Base-by-base conservation (phyloP, 2,329 filamentous ascomycete species). In the Aureobasidium sp. region DNA sequence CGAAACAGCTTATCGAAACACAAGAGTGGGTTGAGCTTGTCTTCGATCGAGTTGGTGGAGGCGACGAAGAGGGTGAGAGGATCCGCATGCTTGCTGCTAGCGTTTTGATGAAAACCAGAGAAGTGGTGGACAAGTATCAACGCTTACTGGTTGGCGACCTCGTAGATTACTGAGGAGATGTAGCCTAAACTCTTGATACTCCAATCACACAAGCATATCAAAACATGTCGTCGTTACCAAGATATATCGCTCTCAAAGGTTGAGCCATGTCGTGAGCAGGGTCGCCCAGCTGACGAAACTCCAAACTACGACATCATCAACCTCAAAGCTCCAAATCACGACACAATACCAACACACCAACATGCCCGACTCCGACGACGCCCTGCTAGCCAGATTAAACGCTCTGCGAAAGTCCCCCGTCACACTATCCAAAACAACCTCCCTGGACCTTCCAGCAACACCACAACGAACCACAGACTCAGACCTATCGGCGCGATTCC, bases 51-150 rank as follows among this genome's bases (percentile, higher is more conserved):
- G 66, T 67, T 12, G 69, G 70, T 29, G 67, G 67, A 29, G 67
- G 69, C 65, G 64, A 73, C 61, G 49, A 81, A 48, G 88, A 96
- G 71, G 90, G 94, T 71, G 89, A 89, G 63, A 85, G 88, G 64
- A 84, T 93, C 35, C 88, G 91, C 77, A 89, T 86, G 77, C 70
- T 94, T 68, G 87, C 89, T 5, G 90, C 90, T 0, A 89, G 86
- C 0, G 85, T 91, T 54, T 73, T 95, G 68, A 83, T 97, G 37
- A 87, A 87, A 70, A 79, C 91, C 67, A 83, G 86, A 50, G 92
- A 97, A 74, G 85, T 90, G 9, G 85, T 93, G 66, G 90, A 95
- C 70, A 88, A 85, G 74, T 91, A 91, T 70, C 88, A 92, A 73
- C 83, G 85, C 62, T 73, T 90, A 62, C 73, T 96, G 68, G 83